These are phyloP conservation scores for Saccharomyces hybrid DNA, from an alignment of 1,139 yeast species.

Conservation along the genomic window DNA sequence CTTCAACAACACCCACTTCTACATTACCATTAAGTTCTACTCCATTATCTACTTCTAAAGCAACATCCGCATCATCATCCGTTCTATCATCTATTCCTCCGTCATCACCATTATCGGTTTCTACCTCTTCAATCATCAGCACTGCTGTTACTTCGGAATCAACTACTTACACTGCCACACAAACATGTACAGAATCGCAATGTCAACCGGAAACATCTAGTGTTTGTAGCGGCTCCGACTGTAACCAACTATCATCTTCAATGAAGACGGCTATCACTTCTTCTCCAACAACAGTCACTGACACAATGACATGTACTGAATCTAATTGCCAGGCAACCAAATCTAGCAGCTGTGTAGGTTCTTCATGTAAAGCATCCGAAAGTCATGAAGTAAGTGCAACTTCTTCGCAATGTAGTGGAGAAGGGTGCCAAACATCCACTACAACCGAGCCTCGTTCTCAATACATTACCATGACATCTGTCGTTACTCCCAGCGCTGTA, in stretches of 20 bases:
- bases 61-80: neutral
- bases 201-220: neutral
- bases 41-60: neutral
- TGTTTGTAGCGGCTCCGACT: neutral
- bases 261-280: neutral
- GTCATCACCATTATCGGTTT: neutral
- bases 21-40: neutral
- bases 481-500: neutral
- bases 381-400: neutral
- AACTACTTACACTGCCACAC: neutral
- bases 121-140: neutral
- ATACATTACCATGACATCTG: constrained; percentile 1
- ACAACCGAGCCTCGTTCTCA: neutral
- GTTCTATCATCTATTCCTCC: neutral
- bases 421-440: neutral
- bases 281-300: neutral
- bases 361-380: neutral
- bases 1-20: constrained; percentile 3
- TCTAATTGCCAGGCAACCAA: constrained; percentile 2
- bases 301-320: constrained; percentile 7
- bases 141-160: neutral
- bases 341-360: neutral
- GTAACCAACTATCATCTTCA: neutral
- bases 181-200: neutral
- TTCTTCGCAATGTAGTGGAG: neutral